Conservation (phyloP, 768 basidiomycete species). For the Baorangia bicolor region DNA sequence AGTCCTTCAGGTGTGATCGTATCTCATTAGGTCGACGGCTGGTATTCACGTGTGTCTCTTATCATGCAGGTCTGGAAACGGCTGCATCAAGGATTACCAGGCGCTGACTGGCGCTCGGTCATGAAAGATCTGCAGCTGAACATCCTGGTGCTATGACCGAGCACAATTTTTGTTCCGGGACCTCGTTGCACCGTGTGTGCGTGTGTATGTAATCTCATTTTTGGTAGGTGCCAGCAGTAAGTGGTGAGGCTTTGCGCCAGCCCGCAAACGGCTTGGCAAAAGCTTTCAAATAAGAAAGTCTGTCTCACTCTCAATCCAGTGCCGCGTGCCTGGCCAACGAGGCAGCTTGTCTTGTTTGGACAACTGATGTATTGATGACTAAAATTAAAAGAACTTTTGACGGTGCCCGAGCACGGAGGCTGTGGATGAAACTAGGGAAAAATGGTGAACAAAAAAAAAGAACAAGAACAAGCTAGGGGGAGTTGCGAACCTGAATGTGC, state of each 20-base stretch:
- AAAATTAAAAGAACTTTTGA: constrained; percentile 16
- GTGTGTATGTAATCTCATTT: constrained; percentile 26
- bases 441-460: constrained; percentile 8
- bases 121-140: constrained; percentile 35
- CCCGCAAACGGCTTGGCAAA: constrained; percentile 16
- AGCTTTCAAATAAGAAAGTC: constrained; percentile 7
- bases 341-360: constrained; percentile 9
- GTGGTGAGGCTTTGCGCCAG: constrained; percentile 21
- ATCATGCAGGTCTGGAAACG: constrained; percentile 35
- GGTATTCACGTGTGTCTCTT: constrained; percentile 19
- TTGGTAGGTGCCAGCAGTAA: constrained; percentile 23
- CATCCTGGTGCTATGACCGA: constrained; percentile 24
- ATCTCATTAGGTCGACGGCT: constrained; percentile 19
- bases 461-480: constrained; percentile 5
- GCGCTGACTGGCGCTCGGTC: constrained; percentile 34
- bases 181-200: constrained; percentile 22
- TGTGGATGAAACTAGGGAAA: constrained; percentile 15
- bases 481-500: constrained; percentile 25
- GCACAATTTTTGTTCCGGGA: constrained; percentile 7
- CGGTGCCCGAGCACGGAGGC: constrained; percentile 13
- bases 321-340: constrained; percentile 19
- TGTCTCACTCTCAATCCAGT: constrained; percentile 11
- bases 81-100: constrained; percentile 33
- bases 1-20: constrained; percentile 31
- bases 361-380: constrained; percentile 12